Percentiles rank a stretch among this genome's conserved stretches.
phyloP scores from a whole-genome alignment of 345 rosid species.

The Eucalyptus sp. region DNA sequence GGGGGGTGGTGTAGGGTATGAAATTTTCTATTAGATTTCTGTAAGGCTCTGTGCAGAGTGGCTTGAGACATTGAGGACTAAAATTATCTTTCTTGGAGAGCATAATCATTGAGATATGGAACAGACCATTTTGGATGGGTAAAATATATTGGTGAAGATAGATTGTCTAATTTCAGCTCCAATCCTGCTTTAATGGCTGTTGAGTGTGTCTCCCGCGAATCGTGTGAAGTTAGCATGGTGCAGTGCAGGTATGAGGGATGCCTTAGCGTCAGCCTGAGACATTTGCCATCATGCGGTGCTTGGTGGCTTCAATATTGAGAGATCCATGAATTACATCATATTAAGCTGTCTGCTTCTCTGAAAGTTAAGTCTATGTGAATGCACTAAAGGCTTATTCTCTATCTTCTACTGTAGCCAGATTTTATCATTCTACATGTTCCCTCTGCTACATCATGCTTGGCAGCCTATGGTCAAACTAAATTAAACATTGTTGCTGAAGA shows the following conservation, averaged over 20 bases:
- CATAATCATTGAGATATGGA: not conserved
- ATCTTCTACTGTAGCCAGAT: not conserved
- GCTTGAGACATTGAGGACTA: not conserved
- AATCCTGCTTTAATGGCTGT: not conserved
- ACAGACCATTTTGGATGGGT: not conserved
- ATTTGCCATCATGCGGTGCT: not conserved
- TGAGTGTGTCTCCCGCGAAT: not conserved
- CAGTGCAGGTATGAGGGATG: not conserved
- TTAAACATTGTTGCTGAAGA: not conserved
- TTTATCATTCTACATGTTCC: not conserved
- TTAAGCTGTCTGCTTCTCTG: too few relatives aligned
- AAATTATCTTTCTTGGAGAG: not conserved
- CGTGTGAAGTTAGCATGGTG: not conserved
- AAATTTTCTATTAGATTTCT: not conserved
- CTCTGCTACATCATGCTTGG: not conserved
- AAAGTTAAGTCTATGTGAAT: not conserved
- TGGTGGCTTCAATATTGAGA: not conserved
- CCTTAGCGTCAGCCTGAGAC: not conserved
- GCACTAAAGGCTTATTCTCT: not conserved
- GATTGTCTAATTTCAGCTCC: not conserved
- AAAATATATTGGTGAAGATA: not conserved
- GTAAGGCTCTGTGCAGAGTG: not conserved
- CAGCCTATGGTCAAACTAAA: not conserved
- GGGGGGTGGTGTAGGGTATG: not conserved
- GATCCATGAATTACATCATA: not conserved